phyloP scores from a whole-genome alignment of 257 asterid genomes.

The Lithospermum erythrorhizon region DNA sequence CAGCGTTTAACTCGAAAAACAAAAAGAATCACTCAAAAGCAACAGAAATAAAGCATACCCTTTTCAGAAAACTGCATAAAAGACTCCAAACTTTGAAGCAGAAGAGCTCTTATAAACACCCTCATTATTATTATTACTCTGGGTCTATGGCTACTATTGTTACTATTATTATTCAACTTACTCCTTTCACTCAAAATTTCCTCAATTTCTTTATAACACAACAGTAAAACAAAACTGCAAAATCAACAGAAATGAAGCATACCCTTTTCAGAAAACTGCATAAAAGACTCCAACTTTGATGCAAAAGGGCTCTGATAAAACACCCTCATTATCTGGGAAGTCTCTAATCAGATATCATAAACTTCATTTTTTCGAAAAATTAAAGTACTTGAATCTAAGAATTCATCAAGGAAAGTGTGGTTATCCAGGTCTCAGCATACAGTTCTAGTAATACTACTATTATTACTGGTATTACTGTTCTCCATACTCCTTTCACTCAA shows the following conservation, averaged over 20 bases:
- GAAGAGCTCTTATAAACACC: slow-evolving; percentile 37
- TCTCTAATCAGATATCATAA: slow-evolving; percentile 4
- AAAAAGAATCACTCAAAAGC: not conserved
- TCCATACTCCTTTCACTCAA: slow-evolving; percentile 8
- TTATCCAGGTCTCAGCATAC: slow-evolving; percentile 34
- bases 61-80: slow-evolving; percentile 46
- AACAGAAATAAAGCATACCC: slow-evolving; percentile 24
- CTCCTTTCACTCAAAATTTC: slow-evolving; percentile 1
- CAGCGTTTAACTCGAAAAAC: no score
- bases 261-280: slow-evolving; percentile 57
- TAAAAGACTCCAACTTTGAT: slow-evolving; percentile 51
- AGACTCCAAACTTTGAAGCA: slow-evolving; percentile 45
- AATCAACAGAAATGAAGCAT: not conserved
- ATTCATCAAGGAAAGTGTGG: slow-evolving; percentile 3
- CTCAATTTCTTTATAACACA: no score
- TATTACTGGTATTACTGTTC: no score
- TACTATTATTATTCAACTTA: slow-evolving; percentile 5
- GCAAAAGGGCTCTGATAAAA: slow-evolving; percentile 36
- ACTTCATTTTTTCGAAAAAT: slow-evolving; percentile 1
- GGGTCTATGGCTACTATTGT: no score
- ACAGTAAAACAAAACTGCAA: no score
- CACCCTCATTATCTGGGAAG: slow-evolving; percentile 16
- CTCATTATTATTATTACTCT: no score
- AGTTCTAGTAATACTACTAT: slow-evolving; percentile 34
- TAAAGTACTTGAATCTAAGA: not conserved